Base-by-base conservation (phyloP, 305 asterid genomes). In the Petunia hybrid region DNA sequence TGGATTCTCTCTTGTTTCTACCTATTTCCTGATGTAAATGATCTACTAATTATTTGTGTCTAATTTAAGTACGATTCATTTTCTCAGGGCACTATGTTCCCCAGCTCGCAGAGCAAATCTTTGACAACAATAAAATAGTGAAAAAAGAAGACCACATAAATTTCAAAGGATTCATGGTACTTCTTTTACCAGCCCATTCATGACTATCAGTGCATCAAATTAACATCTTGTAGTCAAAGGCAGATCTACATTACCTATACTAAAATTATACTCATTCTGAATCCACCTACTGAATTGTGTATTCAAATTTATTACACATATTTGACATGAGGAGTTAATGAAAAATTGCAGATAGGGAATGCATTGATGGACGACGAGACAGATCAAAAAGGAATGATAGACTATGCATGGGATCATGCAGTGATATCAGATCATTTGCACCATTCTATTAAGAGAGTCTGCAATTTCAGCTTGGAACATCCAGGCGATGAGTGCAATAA, bases 81-180 rank as follows among this genome's bases (percentile, higher is more conserved):
- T 48, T 77, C 45, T n/a, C 80, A 95, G 99, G 99, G 12, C 99
- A 95, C 85, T 95, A 95, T 62, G 97, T 92, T 73, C 99, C 99
- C 73, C 93, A 94, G 75, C 90, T 95, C n/a, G 94, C 98, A 1
- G 94, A 92, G 77, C 67, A 83, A 3, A 83, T 95, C 53, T 78
- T 90, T 3, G 97, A 91, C 56, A 87, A 83, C 35, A 95, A 92
- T 62, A 91, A 91, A 75, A 55, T 57, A 13, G 85, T 87, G 1
- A 8, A 83, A 0, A 71, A 70, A 45, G 74, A 83, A 2, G 87
- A 87, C 13, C 16, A 69, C 31, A 92, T 95, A 62, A 95, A 92
- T 67, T 83, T 94, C 66, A 92, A 90, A 86, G 99, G 99, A 65
- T 87, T 95, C 78, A 73, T 95, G 93, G 99, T 95, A 71, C 31